These are phyloP conservation scores for Ceratocystis smalleyi DNA, from an alignment of 2,329 filamentous ascomycete species.

Conservation along the genomic window DNA sequence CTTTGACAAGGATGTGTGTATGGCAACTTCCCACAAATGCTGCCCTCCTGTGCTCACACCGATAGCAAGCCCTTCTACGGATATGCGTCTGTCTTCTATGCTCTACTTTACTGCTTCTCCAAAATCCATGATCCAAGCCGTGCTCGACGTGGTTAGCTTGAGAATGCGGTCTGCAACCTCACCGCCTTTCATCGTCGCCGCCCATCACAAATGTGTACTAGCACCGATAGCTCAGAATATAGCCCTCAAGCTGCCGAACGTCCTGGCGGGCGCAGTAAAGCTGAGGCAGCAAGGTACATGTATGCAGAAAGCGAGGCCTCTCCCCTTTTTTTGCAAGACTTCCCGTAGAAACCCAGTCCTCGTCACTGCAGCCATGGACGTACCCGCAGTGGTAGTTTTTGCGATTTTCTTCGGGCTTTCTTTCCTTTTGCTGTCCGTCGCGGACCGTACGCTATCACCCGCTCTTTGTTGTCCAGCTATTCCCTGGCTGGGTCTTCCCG, in stretches of 20 bases:
- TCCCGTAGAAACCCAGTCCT: conserved; percentile 4
- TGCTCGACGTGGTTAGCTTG: not conserved
- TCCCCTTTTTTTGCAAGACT: not conserved
- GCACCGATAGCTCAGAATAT: too few relatives aligned
- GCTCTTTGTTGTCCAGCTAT: not conserved
- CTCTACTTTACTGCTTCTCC: too few relatives aligned
- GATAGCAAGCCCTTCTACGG: not conserved
- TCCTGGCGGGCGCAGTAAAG: not conserved
- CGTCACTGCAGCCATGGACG: not conserved
- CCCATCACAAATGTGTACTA: not conserved
- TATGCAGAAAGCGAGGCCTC: not conserved
- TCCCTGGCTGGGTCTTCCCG: not conserved
- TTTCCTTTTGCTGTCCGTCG: not conserved
- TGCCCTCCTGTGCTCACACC: not conserved
- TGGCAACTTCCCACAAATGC: too few relatives aligned
- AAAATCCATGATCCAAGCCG: not conserved
- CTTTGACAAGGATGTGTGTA: too few relatives aligned
- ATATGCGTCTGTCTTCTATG: too few relatives aligned
- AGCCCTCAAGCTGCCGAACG: not conserved
- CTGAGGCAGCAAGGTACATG: not conserved
- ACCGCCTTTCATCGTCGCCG: not conserved
- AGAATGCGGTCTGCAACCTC: not conserved
- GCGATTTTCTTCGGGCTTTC: not conserved
- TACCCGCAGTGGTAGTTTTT: not conserved
- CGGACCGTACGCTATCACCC: not conserved